These are phyloP conservation scores for Pseudonectria buxi DNA, from an alignment of 2,329 filamentous ascomycete genomes.

Conservation along the genomic window DNA sequence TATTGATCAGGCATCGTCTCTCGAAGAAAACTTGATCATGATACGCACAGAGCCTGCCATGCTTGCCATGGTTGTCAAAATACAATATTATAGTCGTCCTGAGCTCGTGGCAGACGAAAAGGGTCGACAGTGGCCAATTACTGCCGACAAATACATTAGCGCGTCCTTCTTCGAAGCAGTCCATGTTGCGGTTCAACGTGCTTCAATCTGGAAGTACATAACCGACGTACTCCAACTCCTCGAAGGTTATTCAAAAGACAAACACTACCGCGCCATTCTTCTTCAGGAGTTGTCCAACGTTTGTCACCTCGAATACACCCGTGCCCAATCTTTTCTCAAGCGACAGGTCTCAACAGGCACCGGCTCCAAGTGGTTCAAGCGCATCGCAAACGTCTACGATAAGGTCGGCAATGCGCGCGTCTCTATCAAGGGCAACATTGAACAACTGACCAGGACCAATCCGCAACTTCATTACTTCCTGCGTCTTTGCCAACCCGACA, in stretches of 20 bases:
- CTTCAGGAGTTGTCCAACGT: slow-evolving; percentile 41
- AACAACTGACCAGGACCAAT: slow-evolving; percentile 29
- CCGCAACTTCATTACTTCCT: slow-evolving; percentile 38
- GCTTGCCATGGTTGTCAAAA: slow-evolving; percentile 27
- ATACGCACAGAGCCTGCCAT: slow-evolving; percentile 26
- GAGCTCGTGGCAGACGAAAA: slow-evolving; percentile 40
- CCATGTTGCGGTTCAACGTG: slow-evolving; percentile 27
- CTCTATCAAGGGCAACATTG: slow-evolving; percentile 34
- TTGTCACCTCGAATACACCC: slow-evolving; percentile 36
- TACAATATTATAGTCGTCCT: slow-evolving; percentile 32
- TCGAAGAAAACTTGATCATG: slow-evolving; percentile 30
- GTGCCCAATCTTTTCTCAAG: slow-evolving; percentile 32
- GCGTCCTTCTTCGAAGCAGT: slow-evolving; percentile 35
- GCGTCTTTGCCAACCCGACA: slow-evolving; percentile 35
- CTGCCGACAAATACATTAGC: slow-evolving; percentile 37
- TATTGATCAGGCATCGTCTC: slow-evolving; percentile 25
- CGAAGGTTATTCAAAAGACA: slow-evolving; percentile 16
- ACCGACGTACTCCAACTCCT: slow-evolving; percentile 29
- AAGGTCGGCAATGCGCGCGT: slow-evolving; percentile 30
- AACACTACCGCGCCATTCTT: slow-evolving; percentile 26
- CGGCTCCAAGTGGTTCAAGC: slow-evolving; percentile 36
- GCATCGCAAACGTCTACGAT: slow-evolving; percentile 29
- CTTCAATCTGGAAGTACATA: slow-evolving; percentile 36
- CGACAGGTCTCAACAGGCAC: slow-evolving; percentile 30
- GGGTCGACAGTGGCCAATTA: slow-evolving; percentile 29